Base-by-base conservation (phyloP, 2,329 filamentous ascomycete genomes). In the Shiraia bambusicola region DNA sequence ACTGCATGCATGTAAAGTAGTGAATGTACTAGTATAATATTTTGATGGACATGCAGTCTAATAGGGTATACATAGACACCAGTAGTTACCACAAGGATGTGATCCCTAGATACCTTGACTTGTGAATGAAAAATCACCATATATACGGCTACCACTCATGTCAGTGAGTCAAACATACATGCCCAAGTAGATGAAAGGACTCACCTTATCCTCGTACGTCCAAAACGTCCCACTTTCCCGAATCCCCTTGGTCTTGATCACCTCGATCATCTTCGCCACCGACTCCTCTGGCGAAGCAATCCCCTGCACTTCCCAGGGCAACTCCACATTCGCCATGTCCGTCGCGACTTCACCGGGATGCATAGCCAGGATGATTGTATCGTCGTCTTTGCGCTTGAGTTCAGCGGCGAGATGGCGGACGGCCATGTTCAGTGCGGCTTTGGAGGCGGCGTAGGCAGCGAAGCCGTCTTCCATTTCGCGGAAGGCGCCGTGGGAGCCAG, bases 301-400 rank as follows among this genome's bases (percentile, higher is more conserved):
- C 2, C 76, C 77, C 31, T 76, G 70, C 7, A 80, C 72, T 29
- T 77, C 70, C 76, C 76, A 79, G 0, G 69, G 67, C 11, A 78
- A 48, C 16, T 75, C 66, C 27, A 79, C 69, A 40, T 78, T 76
- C 4, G 73, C 72, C 76, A 80, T 79, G 46, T 80, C 77, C 57
- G 76, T 81, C 28, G 69, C 66, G 1, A 82, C 78, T 55, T 81
- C 78, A 6, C 78, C 79, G 0, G 78, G 79, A 63, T 82, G 79
- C 59, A 81, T 69, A 5, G 77, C 77, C 26, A 81, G 54, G 5
- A 82, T 68, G 13, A 75, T 70, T 0, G 76, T 78, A 32, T 70
- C 61, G 34, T 71, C 71, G 24, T 72, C 71, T 45, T 75, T 75
- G 28, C 77, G 63, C 54, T 75, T 72, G 35, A 81, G 51, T 48